Conservation (phyloP, 108 stramenopile genomes). For the Stephanodiscus triporus region DNA sequence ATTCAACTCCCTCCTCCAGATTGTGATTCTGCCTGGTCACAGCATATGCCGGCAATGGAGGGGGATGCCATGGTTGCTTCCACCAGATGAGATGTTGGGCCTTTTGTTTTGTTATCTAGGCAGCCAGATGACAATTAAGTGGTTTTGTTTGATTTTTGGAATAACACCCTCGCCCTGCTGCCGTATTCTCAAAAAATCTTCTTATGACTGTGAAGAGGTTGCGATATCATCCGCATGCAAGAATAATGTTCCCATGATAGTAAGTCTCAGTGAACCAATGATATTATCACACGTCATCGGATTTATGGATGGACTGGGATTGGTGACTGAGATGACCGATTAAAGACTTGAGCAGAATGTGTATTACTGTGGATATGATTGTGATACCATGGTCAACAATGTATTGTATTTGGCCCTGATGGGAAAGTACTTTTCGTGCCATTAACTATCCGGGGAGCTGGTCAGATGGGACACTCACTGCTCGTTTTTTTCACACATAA, state of each 20-base stretch:
- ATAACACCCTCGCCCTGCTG: constrained; percentile 2
- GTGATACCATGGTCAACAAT: constrained; percentile 15
- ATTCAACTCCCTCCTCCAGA: neutral
- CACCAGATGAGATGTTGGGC: neutral
- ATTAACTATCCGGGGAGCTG: constrained; percentile 16
- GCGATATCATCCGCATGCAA: neutral
- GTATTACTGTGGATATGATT: constrained; percentile 21
- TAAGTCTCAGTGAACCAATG: neutral
- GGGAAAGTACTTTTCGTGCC: constrained; percentile 14
- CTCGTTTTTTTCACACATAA: neutral
- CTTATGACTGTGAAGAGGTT: neutral
- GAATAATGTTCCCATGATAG: constrained; percentile 10
- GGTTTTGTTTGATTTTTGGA: constrained; percentile 4
- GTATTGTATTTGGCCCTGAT: constrained; percentile 15
- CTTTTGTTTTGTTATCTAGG: neutral
- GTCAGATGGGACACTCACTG: constrained; percentile 1
- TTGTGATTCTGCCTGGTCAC: neutral
- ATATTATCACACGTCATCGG: constrained; percentile 5
- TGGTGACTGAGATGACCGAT: neutral
- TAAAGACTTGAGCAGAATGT: constrained; percentile 10
- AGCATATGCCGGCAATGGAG: neutral
- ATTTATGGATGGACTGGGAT: constrained; percentile 20
- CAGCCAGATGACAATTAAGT: neutral
- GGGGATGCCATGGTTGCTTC: neutral
- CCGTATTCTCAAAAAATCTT: constrained; percentile 7